Percentiles rank a stretch among this genome's conserved stretches.
phyloP scores from a whole-genome alignment of 1,284 basidiomycete species.

The Amylostereum chailletii region DNA sequence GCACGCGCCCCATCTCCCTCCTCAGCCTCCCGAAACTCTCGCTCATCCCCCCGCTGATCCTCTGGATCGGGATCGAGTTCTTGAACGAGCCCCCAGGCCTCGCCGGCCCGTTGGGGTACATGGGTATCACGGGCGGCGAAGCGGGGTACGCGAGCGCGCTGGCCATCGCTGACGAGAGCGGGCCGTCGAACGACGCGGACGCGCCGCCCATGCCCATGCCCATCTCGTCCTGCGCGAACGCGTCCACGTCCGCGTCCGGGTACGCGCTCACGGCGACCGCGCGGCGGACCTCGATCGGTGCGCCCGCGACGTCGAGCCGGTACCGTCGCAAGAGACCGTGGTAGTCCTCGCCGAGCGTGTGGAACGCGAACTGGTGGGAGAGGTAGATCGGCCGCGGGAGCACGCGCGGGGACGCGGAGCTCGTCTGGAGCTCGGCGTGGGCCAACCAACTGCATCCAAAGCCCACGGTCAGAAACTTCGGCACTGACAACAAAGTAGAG shows the following conservation, averaged over 20 bases:
- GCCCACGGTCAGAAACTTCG: constrained; percentile 14
- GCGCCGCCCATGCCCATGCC: constrained; percentile 27
- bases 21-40: constrained; percentile 46
- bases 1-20: constrained; percentile 43
- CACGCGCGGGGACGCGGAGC: constrained; percentile 44
- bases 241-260: constrained; percentile 22
- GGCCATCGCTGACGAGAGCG: constrained; percentile 64
- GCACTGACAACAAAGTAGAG: constrained; percentile 11
- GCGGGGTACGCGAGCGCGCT: constrained; percentile 50
- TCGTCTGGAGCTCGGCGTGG: constrained; percentile 74
- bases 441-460: constrained; percentile 49
- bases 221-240: constrained; percentile 46
- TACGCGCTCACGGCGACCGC: constrained; percentile 62
- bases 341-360: constrained; percentile 68
- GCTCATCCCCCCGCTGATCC: constrained; percentile 48
- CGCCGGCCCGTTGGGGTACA: constrained; percentile 65
- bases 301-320: constrained; percentile 51
- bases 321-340: constrained; percentile 66
- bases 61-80: constrained; percentile 48
- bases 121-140: constrained; percentile 51
- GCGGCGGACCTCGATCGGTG: constrained; percentile 61
- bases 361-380: constrained; percentile 75
- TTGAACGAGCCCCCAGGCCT: constrained; percentile 35
- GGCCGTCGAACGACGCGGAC: constrained; percentile 67
- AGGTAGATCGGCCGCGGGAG: constrained; percentile 72